Conservation (phyloP, 495 filamentous ascomycete genomes). For the Amphirosellinia nigrospora region DNA sequence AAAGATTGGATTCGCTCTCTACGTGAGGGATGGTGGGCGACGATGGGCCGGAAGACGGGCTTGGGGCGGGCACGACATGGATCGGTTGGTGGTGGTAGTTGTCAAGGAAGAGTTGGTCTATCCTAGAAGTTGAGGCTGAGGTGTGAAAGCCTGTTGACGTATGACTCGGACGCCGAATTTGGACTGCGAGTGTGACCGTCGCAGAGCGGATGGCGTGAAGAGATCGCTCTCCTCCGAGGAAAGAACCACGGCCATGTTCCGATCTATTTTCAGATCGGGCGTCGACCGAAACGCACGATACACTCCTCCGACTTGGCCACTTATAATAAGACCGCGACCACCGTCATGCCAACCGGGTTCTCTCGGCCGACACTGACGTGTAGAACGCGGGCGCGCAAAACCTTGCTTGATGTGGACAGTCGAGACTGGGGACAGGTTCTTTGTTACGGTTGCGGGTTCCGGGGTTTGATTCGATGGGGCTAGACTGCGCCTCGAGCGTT, state of each 20-base stretch:
- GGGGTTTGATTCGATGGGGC: background rate
- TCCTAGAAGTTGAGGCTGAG: constrained; percentile 50
- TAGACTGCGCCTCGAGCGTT: constrained; percentile 21
- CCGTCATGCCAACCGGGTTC: constrained; percentile 22
- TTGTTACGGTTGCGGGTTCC: constrained; percentile 12
- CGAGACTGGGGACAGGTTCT: constrained; percentile 7
- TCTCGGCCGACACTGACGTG: constrained; percentile 7
- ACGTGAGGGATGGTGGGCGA: constrained; percentile 47
- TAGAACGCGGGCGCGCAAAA: background rate
- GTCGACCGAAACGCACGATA: constrained; percentile 20
- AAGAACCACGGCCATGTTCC: constrained; percentile 54
- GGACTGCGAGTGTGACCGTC: constrained; percentile 57
- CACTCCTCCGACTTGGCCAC: constrained; percentile 27
- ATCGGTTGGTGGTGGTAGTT: constrained; percentile 37
- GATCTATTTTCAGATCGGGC: constrained; percentile 5
- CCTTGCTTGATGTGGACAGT: background rate
- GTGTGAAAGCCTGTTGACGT: constrained; percentile 46
- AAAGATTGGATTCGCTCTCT: constrained; percentile 46
- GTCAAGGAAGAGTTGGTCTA: constrained; percentile 40
- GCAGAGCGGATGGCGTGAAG: constrained; percentile 50
- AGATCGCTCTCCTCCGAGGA: constrained; percentile 52
- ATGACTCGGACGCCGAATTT: constrained; percentile 43
- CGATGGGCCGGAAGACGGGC: constrained; percentile 55
- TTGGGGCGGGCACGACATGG: constrained; percentile 47
- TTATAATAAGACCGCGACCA: constrained; percentile 17